phyloP scores from a whole-genome alignment of 805 yeast species.

The Starmerella ratchasimensis region DNA sequence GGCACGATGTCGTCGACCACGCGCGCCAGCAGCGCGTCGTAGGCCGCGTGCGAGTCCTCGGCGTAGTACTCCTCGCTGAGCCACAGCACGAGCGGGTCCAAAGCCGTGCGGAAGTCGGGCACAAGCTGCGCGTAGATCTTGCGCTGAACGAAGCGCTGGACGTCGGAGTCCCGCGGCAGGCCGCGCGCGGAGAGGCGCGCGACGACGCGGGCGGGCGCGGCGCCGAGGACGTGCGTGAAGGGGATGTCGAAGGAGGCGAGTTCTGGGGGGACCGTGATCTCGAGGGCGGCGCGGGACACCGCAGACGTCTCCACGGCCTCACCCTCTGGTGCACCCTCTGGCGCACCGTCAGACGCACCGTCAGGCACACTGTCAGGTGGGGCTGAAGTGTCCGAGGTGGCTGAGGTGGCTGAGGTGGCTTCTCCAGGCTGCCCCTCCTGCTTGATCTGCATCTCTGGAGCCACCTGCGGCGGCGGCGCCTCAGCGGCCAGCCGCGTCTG shows the following conservation, averaged over 20 bases:
- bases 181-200: slow-evolving; percentile 44
- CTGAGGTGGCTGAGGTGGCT: background rate
- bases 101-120: slow-evolving; percentile 53
- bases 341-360: background rate
- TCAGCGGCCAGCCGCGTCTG: too few species aligned
- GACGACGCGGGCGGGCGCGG: slow-evolving; percentile 13
- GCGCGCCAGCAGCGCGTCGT: slow-evolving; percentile 54
- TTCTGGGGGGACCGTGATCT: slow-evolving; percentile 12
- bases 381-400: background rate
- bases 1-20: slow-evolving; percentile 72
- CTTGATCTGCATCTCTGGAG: too few species aligned
- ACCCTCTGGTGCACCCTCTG: background rate
- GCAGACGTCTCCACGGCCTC: background rate
- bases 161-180: slow-evolving; percentile 25
- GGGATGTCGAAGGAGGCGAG: slow-evolving; percentile 6
- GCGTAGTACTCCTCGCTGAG: slow-evolving; percentile 87
- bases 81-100: slow-evolving; percentile 80
- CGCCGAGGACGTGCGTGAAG: slow-evolving; percentile 12
- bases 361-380: background rate
- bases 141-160: slow-evolving; percentile 44
- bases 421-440: too few species aligned
- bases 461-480: too few species aligned
- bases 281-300: slow-evolving; percentile 15
- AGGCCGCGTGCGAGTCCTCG: slow-evolving; percentile 73
- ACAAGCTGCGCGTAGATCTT: slow-evolving; percentile 61